Conservation (phyloP, 176 grass and related monocot genomes). For the Triticum urartu region DNA sequence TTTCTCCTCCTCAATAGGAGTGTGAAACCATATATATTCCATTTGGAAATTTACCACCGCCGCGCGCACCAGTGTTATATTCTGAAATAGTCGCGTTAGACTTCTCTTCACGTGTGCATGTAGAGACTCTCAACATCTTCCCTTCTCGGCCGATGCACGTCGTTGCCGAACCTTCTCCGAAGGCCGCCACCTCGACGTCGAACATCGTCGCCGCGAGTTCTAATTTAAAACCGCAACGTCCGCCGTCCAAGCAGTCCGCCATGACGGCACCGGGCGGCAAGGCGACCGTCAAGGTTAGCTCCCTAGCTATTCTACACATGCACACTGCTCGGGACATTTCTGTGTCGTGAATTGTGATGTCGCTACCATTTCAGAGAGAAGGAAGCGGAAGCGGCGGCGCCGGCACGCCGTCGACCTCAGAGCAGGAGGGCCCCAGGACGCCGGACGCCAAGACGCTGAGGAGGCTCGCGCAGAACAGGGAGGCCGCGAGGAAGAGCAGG, state of each 20-base stretch:
- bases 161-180: constrained; percentile 26
- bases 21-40: constrained; percentile 2
- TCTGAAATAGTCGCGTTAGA: background rate
- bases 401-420: constrained; percentile 20
- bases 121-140: constrained; percentile 76
- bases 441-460: constrained; percentile 49
- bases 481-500: constrained; percentile 62
- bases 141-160: constrained; percentile 75
- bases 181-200: background rate
- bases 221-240: background rate
- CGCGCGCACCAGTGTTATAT: background rate
- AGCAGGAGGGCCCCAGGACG: constrained; percentile 24
- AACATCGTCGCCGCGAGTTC: background rate
- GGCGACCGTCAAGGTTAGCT: constrained; percentile 38
- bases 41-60: background rate
- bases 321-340: background rate
- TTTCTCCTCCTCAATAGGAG: background rate
- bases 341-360: background rate
- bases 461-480: constrained; percentile 53
- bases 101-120: background rate
- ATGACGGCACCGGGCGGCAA: constrained; percentile 11
- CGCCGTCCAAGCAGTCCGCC: background rate
- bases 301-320: background rate
- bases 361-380: constrained; percentile 21
- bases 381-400: background rate